Base-by-base conservation (phyloP, 495 filamentous ascomycete genomes). In the Lophiostoma macrostomum region DNA sequence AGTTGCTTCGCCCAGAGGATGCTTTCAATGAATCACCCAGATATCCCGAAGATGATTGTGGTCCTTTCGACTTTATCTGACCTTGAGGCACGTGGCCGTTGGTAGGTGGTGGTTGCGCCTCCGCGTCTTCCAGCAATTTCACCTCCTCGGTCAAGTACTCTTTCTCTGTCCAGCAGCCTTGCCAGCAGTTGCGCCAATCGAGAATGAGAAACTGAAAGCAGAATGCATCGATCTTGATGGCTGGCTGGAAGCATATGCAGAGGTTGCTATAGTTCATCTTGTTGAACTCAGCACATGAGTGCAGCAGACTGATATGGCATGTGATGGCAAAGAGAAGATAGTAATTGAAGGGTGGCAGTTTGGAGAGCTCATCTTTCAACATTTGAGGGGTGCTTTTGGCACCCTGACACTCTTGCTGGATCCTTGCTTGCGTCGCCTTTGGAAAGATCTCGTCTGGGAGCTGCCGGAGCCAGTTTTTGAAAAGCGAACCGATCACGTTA, bases 251-350 rank as follows among this genome's bases (percentile, higher is more conserved):
- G 74, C 90, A 96, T 56, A 95, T 90, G 71, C 87, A 91, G 1
- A 96, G 80, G 56, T 95, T 95, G 60, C 82, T 79, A 67, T 89
- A 95, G 67, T 90, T 85, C 90, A 96, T 96, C 74, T 91, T 91
- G 75, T 94, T 96, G 69, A 86, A 86, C 28, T 88, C 87, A 24
- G 84, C 81, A 64, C 91, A 88, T 0, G 85, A 86, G 53, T 90
- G 85, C 12, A 96, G 80, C 3, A 95, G 79, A 64, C 87, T 90
- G 29, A 95, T 80, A 59, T 95, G 90, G 67, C 90, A 95, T 25
- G 90, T 96, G 58, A 95, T 93, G 56, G 90, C 90, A 69, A 95
- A 95, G 37, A 96, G 83, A 25, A 96, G 86, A 62, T 96, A 95
- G 70, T 96, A 96, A 70, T 96, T 90, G 73, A 87, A 95, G 0